Evolutionary conservation across 116 monocot species (phyloP).

Genomic region (Iris pallida): DNA sequence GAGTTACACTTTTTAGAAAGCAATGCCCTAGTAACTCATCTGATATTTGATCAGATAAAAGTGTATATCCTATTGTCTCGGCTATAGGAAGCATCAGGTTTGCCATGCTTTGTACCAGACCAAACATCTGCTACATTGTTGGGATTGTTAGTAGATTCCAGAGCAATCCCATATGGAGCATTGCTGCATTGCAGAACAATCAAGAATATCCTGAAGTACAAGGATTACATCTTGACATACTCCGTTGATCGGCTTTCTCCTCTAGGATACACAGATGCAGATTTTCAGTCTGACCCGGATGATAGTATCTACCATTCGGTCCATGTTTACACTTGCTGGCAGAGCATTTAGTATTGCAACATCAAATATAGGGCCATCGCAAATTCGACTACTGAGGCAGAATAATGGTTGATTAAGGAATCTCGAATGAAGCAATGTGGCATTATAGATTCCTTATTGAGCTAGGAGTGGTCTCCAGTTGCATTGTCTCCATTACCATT

Average conservation of each 20-base stretch:
- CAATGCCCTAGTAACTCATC: neutral
- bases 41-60: neutral
- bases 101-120: slow-evolving; percentile 8
- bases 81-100: slow-evolving; percentile 2
- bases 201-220: slow-evolving; percentile 3
- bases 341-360: neutral
- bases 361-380: neutral
- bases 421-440: neutral
- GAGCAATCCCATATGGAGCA: neutral
- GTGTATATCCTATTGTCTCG: slow-evolving; percentile 4
- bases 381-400: neutral
- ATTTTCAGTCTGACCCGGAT: neutral
- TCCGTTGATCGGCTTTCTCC: neutral
- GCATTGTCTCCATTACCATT: neutral
- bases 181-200: neutral
- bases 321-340: neutral
- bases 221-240: neutral
- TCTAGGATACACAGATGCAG: neutral
- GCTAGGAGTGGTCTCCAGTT: neutral
- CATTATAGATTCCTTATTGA: neutral
- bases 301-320: neutral
- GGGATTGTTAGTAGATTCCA: slow-evolving; percentile 10
- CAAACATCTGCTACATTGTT: neutral
- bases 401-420: neutral
- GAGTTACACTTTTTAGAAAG: neutral